Percentiles rank a stretch among this genome's conserved stretches.
These are phyloP conservation scores for Gossypium schwendimanii DNA, from an alignment of 441 rosid species.

Conservation along the genomic window DNA sequence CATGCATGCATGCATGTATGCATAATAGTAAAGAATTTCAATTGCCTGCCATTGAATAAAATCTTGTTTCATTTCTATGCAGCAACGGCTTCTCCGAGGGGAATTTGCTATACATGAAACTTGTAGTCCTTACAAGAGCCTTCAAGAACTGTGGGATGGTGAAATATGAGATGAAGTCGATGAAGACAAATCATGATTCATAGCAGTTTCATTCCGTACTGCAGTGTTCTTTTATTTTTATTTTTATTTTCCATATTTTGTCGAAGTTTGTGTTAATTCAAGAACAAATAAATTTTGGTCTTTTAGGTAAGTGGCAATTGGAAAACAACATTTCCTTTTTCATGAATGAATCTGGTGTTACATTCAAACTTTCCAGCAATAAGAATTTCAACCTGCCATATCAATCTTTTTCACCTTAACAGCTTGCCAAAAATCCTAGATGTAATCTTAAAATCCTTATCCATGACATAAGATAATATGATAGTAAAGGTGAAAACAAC, in stretches of 20 bases:
- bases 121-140: slow-evolving; percentile 44
- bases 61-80: slow-evolving; percentile 13
- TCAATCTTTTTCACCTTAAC: not conserved
- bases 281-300: not conserved
- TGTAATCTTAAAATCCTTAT: not conserved
- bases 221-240: too few species aligned
- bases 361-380: not conserved
- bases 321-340: not conserved
- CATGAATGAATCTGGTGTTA: not conserved
- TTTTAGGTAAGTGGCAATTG: not conserved
- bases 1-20: not conserved
- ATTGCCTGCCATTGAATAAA: not conserved
- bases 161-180: slow-evolving; percentile 30
- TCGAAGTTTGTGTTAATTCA: not conserved
- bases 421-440: not conserved
- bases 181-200: too few species aligned
- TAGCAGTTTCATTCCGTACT: too few species aligned
- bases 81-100: slow-evolving; percentile 55
- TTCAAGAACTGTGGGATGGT: slow-evolving; percentile 52
- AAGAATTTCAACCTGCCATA: not conserved
- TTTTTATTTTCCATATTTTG: not conserved
- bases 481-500: not conserved
- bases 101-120: slow-evolving; percentile 41
- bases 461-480: not conserved
- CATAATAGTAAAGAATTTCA: not conserved